phyloP scores from a whole-genome alignment of 2,329 filamentous ascomycete species.

The Penicillium sp. region DNA sequence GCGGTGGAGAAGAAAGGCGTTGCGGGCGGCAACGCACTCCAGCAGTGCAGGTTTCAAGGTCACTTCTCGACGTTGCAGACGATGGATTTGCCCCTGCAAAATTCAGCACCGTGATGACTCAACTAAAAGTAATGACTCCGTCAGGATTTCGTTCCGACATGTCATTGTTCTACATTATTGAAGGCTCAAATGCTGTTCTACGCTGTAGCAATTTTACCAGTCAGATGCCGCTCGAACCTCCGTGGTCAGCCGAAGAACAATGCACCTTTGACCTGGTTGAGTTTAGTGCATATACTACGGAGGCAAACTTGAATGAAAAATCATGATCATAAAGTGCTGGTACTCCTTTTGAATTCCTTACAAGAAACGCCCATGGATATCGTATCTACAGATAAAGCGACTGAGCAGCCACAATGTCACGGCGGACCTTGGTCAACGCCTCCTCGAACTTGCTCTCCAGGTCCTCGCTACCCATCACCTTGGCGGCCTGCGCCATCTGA shows the following conservation, averaged over 20 bases:
- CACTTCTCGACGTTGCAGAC: conserved; percentile 23
- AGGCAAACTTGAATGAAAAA: neutral
- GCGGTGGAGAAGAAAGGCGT: conserved; percentile 39
- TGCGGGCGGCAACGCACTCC: conserved; percentile 44
- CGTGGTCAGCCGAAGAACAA: conserved; percentile 6
- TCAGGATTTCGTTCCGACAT: neutral
- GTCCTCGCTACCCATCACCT: conserved; percentile 98
- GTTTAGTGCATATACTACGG: neutral
- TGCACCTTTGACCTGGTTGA: conserved; percentile 4
- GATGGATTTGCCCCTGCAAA: conserved; percentile 3
- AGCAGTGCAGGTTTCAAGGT: conserved; percentile 27
- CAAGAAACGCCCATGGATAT: conserved; percentile 24
- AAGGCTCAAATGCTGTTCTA: neutral
- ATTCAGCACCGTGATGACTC: conserved; percentile 5
- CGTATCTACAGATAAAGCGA: conserved; percentile 77
- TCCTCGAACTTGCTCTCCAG: conserved; percentile 89
- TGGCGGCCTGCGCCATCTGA: conserved; percentile 92
- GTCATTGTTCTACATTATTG: neutral
- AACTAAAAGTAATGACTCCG: neutral
- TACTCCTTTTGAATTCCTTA: conserved; percentile 5
- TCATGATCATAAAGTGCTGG: conserved; percentile 5
- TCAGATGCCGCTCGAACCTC: conserved; percentile 12
- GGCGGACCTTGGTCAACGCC: conserved; percentile 79
- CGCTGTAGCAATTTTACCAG: neutral
- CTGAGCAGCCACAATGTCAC: conserved; percentile 94